Conservation (phyloP, 2,329 filamentous ascomycete genomes). For the Hymenoscyphus infarciens region DNA sequence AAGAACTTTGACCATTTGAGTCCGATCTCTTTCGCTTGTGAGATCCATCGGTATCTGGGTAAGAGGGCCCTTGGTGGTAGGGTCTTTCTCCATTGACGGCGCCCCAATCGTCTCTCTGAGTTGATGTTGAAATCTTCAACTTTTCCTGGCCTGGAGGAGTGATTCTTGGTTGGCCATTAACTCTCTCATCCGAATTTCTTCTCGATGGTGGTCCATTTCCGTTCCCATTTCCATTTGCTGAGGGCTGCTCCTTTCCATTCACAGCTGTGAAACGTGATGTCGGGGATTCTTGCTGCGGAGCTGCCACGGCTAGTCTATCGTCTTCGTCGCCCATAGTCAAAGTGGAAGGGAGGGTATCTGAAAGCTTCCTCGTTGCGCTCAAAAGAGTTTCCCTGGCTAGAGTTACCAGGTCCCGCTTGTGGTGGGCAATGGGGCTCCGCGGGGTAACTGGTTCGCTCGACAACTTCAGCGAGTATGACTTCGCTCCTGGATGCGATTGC, state of each 20-base stretch:
- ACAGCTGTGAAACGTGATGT: conserved; percentile 37
- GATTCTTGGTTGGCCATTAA: conserved; percentile 32
- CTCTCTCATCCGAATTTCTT: conserved; percentile 32
- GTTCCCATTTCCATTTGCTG: conserved; percentile 22
- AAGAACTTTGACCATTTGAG: conserved; percentile 48
- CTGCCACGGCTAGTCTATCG: conserved; percentile 7
- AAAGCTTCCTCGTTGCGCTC: conserved; percentile 6
- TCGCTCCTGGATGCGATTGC: conserved; percentile 20
- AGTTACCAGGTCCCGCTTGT: conserved; percentile 24
- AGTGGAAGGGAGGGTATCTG: background rate
- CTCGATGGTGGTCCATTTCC: conserved; percentile 17
- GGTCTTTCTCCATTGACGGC: conserved; percentile 27
- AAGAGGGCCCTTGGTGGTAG: conserved; percentile 24
- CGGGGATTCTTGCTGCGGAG: conserved; percentile 27
- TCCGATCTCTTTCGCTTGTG: conserved; percentile 69
- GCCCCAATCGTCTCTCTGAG: conserved; percentile 33
- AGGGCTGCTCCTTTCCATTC: conserved; percentile 24
- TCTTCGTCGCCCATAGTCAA: conserved; percentile 20
- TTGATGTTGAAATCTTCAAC: conserved; percentile 32
- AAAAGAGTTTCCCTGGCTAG: conserved; percentile 26
- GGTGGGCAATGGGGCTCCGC: conserved; percentile 19
- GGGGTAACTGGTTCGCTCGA: conserved; percentile 20
- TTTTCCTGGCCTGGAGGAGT: conserved; percentile 35
- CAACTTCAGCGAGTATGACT: conserved; percentile 15
- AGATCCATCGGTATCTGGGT: conserved; percentile 39